Conservation (phyloP, 495 filamentous ascomycete genomes). For the Aspergillus bertholletiae region DNA sequence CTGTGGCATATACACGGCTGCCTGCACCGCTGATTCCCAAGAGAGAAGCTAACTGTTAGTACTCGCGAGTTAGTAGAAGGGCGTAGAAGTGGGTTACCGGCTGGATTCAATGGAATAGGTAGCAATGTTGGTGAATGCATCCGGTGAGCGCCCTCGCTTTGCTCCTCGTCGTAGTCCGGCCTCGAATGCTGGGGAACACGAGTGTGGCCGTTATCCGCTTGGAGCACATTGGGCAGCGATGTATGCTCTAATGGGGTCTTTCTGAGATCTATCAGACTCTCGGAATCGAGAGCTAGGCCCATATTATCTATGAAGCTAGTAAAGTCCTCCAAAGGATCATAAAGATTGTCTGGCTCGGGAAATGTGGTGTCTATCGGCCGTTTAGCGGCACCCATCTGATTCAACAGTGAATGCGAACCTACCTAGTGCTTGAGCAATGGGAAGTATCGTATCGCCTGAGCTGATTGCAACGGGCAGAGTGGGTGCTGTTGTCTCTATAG, state of each 20-base stretch:
- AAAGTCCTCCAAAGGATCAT: slow-evolving; percentile 16
- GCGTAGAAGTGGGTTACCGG: not conserved
- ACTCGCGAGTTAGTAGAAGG: not conserved
- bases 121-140: not conserved
- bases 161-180: not conserved
- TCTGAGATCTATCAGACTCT: slow-evolving; percentile 5
- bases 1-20: slow-evolving; percentile 6
- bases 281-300: slow-evolving; percentile 11
- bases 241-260: slow-evolving; percentile 3
- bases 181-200: not conserved
- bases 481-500: no score
- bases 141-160: not conserved
- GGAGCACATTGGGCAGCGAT: not conserved
- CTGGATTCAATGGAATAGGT: not conserved
- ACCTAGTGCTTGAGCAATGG: no score
- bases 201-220: not conserved
- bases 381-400: not conserved
- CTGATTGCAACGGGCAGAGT: no score
- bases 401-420: not conserved
- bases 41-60: not conserved
- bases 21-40: not conserved
- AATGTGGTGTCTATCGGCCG: not conserved
- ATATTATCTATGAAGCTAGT: slow-evolving; percentile 14
- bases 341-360: not conserved
- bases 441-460: no score